Evolutionary conservation across 78 protist species (phyloP).

Genomic region (Polysphondylium violaceum): DNA sequence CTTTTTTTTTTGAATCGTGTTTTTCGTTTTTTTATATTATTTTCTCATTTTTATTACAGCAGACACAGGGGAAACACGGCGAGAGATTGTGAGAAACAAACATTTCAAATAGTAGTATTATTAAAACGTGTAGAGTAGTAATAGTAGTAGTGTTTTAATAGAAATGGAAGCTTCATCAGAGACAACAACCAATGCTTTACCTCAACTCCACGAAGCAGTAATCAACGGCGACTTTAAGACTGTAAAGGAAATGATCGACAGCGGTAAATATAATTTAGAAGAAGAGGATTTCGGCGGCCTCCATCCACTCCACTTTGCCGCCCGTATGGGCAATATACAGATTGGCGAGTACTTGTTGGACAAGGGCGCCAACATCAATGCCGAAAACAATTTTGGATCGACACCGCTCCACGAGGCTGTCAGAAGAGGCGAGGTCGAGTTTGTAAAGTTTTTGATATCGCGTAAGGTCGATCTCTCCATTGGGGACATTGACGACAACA

Average conservation of each 20-base stretch:
- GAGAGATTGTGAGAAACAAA: too few species aligned
- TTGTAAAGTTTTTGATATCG: slow-evolving; percentile 39
- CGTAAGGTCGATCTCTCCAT: slow-evolving; percentile 14
- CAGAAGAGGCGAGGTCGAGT: slow-evolving; percentile 66
- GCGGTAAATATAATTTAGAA: slow-evolving; percentile 39
- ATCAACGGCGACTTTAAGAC: slow-evolving; percentile 25
- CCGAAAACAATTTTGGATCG: slow-evolving; percentile 73
- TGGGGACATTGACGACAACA: slow-evolving; percentile 59
- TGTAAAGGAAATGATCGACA: slow-evolving; percentile 27
- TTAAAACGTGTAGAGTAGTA: too few species aligned
- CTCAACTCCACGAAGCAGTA: slow-evolving; percentile 53
- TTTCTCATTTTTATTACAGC: too few species aligned
- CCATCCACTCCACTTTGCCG: slow-evolving; percentile 67
- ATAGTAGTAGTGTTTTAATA: too few species aligned
- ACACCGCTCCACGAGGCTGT: slow-evolving; percentile 84
- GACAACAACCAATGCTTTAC: too few species aligned
- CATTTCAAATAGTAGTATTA: too few species aligned
- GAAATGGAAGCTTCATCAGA: too few species aligned
- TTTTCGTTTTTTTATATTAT: too few species aligned
- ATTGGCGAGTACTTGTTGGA: slow-evolving; percentile 27
- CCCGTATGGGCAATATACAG: slow-evolving; percentile 50
- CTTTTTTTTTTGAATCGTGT: too few species aligned
- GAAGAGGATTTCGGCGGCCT: slow-evolving; percentile 75
- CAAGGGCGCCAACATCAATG: slow-evolving; percentile 67
- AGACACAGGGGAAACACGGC: too few species aligned